Evolutionary conservation across 73 alveolate genomes (phyloP).

Genomic region (Breviolum minutum): DNA sequence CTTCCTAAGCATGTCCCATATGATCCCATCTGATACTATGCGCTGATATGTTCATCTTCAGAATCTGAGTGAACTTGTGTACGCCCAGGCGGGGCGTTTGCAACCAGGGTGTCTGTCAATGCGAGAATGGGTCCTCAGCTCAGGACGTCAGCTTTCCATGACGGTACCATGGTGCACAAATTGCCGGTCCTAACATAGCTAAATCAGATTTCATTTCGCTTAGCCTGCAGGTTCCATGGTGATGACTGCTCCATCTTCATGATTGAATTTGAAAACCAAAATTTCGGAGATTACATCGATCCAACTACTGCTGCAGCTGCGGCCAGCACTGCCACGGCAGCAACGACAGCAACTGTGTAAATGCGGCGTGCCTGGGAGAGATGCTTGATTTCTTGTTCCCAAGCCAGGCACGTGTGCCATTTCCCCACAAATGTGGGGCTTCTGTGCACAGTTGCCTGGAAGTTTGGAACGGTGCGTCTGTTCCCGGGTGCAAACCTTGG

Average conservation of each 20-base stretch:
- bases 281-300: slow-evolving; percentile 37
- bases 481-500: no score
- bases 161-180: neutral
- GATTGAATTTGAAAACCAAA: slow-evolving; percentile 80
- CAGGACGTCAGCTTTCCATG: neutral
- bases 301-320: neutral
- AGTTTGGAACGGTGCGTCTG: no score
- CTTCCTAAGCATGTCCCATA: no score
- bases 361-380: neutral
- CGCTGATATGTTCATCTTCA: neutral
- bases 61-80: neutral
- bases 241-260: slow-evolving; percentile 87
- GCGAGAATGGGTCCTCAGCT: slow-evolving; percentile 47
- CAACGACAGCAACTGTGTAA: neutral
- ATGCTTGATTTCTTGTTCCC: neutral
- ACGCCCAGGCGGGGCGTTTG: slow-evolving; percentile 60
- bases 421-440: slow-evolving; percentile 41
- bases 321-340: neutral
- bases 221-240: slow-evolving; percentile 33
- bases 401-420: neutral
- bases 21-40: neutral
- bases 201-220: neutral
- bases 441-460: neutral
- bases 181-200: neutral
- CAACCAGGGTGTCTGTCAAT: slow-evolving; percentile 44